Evolutionary conservation across 495 filamentous ascomycete genomes (phyloP).

Genomic region (Penicillium verhagenii): DNA sequence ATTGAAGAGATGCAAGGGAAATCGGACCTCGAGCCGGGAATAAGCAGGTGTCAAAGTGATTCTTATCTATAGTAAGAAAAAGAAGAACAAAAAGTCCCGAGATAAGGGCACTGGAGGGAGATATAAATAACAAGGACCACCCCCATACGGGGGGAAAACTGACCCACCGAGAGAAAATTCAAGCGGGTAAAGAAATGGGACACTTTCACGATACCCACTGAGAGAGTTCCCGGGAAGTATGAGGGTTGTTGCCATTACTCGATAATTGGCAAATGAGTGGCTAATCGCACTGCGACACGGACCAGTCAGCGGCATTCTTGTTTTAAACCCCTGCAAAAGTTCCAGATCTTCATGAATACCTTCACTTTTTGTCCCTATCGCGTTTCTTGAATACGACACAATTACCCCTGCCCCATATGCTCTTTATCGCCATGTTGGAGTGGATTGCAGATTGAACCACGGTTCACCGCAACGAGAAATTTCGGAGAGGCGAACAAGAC

Average conservation of each 20-base stretch:
- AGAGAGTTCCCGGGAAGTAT: constrained; percentile 12
- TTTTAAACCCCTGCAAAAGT: not conserved
- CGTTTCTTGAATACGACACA: not conserved
- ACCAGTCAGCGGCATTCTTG: constrained; percentile 14
- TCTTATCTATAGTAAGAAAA: not conserved
- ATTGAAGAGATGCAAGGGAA: not conserved
- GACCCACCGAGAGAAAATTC: constrained; percentile 9
- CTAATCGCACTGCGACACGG: constrained; percentile 6
- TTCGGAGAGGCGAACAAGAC: not conserved
- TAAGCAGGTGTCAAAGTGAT: no score
- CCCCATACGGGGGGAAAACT: constrained; percentile 4
- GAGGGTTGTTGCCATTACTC: constrained; percentile 25
- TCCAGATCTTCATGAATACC: constrained; percentile 11
- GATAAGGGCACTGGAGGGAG: constrained; percentile 19
- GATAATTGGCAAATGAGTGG: constrained; percentile 18
- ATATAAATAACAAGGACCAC: constrained; percentile 26
- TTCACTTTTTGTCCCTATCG: constrained; percentile 20
- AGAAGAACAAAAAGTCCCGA: not conserved
- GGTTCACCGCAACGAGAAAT: constrained; percentile 6
- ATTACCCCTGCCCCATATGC: not conserved
- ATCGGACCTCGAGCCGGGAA: constrained; percentile 10
- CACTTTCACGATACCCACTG: constrained; percentile 9
- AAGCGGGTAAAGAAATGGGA: not conserved
- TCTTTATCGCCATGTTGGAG: not conserved
- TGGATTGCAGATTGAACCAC: constrained; percentile 10